phyloP scores from a whole-genome alignment of 805 yeast genomes.

The Geotrichum ghanense region DNA sequence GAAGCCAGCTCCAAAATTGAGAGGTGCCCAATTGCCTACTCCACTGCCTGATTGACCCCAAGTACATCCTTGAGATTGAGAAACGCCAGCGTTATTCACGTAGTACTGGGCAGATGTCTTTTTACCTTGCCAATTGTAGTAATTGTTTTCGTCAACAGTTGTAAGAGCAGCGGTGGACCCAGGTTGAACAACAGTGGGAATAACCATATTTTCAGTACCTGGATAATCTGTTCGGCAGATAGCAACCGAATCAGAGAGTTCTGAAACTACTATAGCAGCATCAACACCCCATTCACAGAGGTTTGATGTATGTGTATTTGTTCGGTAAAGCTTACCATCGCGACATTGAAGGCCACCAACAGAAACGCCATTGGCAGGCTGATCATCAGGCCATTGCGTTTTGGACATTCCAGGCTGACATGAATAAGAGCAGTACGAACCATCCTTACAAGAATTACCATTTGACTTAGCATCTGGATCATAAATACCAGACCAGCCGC shows the following conservation, averaged over 20 bases:
- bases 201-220: conserved; percentile 96
- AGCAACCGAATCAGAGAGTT: conserved; percentile 59
- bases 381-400: conserved; percentile 91
- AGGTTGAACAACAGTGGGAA: conserved; percentile 73
- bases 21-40: conserved; percentile 97
- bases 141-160: conserved; percentile 65
- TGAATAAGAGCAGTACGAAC: conserved; percentile 92
- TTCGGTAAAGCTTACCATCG: conserved; percentile 71
- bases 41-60: conserved; percentile 80
- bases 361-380: conserved; percentile 82
- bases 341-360: conserved; percentile 89
- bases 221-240: conserved; percentile 98
- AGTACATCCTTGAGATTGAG: conserved; percentile 80
- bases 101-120: conserved; percentile 91
- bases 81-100: conserved; percentile 93
- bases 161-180: conserved; percentile 59
- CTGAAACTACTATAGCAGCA: conserved; percentile 56
- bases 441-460: conserved; percentile 61
- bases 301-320: conserved; percentile 54
- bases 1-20: conserved; percentile 87
- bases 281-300: conserved; percentile 83
- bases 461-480: conserved; percentile 43
- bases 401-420: conserved; percentile 98
- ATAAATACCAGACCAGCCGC: conserved; percentile 77
- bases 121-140: conserved; percentile 74